Conservation (phyloP, 1,284 basidiomycete genomes). For the Cryptococcus neoformans region DNA sequence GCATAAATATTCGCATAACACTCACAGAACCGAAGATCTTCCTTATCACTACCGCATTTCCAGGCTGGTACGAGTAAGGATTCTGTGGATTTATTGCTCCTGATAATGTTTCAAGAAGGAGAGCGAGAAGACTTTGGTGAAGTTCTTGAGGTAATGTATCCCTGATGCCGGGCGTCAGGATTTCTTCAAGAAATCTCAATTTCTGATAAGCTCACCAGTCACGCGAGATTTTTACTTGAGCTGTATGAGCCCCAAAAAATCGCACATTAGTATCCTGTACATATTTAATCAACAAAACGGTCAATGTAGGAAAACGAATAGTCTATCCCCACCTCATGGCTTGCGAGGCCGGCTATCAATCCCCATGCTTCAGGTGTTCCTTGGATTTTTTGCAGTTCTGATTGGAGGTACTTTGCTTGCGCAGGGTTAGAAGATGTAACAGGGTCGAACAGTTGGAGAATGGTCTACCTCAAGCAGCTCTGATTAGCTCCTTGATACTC, state of each 20-base stretch:
- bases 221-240: slow-evolving; percentile 83
- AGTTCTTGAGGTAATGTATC: slow-evolving; percentile 44
- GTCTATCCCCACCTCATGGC: slow-evolving; percentile 33
- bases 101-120: slow-evolving; percentile 39
- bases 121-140: slow-evolving; percentile 36
- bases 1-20: slow-evolving; percentile 10
- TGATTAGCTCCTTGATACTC: background rate
- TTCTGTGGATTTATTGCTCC: slow-evolving; percentile 37
- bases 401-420: slow-evolving; percentile 41
- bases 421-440: slow-evolving; percentile 33
- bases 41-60: slow-evolving; percentile 62
- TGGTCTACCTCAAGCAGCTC: slow-evolving; percentile 24
- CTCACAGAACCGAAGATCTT: slow-evolving; percentile 82
- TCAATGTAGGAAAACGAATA: background rate
- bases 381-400: slow-evolving; percentile 45
- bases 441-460: slow-evolving; percentile 42
- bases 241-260: slow-evolving; percentile 87
- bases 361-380: slow-evolving; percentile 47
- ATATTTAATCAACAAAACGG: background rate
- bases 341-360: slow-evolving; percentile 42
- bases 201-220: slow-evolving; percentile 63
- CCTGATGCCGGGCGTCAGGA: slow-evolving; percentile 21
- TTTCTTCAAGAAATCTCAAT: background rate
- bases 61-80: slow-evolving; percentile 30
- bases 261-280: slow-evolving; percentile 68